A percentile compares a stretch with the other conserved stretches of the same genome.
These are phyloP conservation scores for Tylopilus sp. DNA, from an alignment of 1,284 basidiomycete genomes.

Conservation along the genomic window DNA sequence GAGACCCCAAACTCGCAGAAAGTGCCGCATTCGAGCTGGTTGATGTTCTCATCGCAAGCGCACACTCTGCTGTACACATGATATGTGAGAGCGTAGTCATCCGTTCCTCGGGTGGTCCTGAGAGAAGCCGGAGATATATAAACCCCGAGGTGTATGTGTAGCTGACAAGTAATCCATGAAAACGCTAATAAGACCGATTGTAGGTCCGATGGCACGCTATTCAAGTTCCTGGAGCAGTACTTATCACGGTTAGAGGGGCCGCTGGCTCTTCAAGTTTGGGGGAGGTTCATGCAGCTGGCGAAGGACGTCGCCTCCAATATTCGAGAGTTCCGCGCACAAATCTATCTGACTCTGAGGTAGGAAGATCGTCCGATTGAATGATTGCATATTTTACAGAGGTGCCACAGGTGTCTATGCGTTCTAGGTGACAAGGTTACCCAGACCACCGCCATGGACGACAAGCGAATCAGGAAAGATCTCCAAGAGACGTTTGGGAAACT, in stretches of 20 bases:
- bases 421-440: constrained; percentile 82
- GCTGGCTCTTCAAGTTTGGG: constrained; percentile 89
- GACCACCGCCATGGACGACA: constrained; percentile 87
- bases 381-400: constrained; percentile 14
- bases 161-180: neutral
- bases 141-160: constrained; percentile 61
- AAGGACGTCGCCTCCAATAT: constrained; percentile 70
- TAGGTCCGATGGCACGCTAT: constrained; percentile 65
- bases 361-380: constrained; percentile 12
- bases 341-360: constrained; percentile 72
- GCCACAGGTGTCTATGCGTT: constrained; percentile 67
- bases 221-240: constrained; percentile 87
- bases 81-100: constrained; percentile 76
- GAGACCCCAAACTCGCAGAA: constrained; percentile 40
- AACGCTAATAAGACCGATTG: constrained; percentile 5
- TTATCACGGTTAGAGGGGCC: constrained; percentile 82
- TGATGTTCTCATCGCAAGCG: constrained; percentile 78
- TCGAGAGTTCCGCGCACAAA: constrained; percentile 62
- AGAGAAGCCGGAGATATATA: constrained; percentile 55
- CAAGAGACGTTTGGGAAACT: constrained; percentile 89
- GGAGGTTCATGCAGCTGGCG: constrained; percentile 69
- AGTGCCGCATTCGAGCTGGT: constrained; percentile 75
- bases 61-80: constrained; percentile 86
- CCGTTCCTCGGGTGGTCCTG: constrained; percentile 49
- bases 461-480: constrained; percentile 82